Evolutionary conservation across 495 filamentous ascomycete species (phyloP).

Genomic region (Glarea lozoyensis): DNA sequence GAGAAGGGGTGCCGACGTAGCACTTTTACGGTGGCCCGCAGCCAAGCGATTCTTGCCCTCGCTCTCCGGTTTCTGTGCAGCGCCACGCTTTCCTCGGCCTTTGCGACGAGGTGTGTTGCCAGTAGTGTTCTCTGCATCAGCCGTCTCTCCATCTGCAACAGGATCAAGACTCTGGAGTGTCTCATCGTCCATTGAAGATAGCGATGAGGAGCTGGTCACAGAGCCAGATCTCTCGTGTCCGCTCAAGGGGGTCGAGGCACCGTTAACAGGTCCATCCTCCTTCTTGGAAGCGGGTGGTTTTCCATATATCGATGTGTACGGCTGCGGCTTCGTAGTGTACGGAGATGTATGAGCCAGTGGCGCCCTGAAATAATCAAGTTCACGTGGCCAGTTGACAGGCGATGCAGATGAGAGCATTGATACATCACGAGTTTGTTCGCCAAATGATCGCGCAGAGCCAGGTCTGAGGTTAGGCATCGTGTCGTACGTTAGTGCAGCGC

Average conservation of each 20-base stretch:
- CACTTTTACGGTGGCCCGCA: conserved; percentile 8
- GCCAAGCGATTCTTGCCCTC: neutral
- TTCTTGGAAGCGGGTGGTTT: too few species aligned
- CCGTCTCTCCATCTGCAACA: conserved; percentile 19
- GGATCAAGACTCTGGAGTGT: conserved; percentile 20
- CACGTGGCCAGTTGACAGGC: too few species aligned
- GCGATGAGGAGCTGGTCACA: conserved; percentile 28
- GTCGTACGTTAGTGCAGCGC: conserved; percentile 1
- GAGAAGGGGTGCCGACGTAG: too few species aligned
- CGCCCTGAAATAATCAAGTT: too few species aligned
- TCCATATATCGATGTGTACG: too few species aligned
- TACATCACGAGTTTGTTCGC: too few species aligned
- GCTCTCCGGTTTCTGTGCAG: too few species aligned
- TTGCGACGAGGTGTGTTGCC: neutral
- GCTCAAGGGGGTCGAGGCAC: neutral
- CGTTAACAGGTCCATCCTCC: too few species aligned
- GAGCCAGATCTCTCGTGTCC: conserved; percentile 17
- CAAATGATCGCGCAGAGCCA: too few species aligned
- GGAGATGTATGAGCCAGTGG: conserved; percentile 5
- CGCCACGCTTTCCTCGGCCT: neutral
- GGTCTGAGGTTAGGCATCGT: too few species aligned
- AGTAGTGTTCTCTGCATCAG: conserved; percentile 2
- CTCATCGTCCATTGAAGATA: conserved; percentile 32
- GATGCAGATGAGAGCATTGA: too few species aligned
- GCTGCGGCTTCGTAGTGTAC: too few species aligned